These are phyloP conservation scores for Diplodia corticola DNA, from an alignment of 2,329 filamentous ascomycete species.

Conservation along the genomic window DNA sequence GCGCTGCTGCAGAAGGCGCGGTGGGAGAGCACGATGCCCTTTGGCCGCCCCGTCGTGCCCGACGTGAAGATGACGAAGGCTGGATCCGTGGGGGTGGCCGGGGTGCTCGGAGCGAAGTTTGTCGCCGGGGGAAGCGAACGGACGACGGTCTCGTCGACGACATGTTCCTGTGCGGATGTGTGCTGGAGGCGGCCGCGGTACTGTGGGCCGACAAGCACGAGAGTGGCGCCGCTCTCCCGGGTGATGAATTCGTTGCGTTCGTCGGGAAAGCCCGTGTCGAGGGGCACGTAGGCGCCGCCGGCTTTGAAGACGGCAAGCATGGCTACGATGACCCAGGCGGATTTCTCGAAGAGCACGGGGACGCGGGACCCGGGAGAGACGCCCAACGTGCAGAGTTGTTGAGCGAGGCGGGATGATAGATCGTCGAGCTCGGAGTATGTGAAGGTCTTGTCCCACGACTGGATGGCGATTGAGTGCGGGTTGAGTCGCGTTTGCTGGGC, in stretches of 20 bases:
- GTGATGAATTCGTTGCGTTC: background rate
- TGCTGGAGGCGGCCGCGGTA: too few species aligned
- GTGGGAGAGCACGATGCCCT: constrained; percentile 37
- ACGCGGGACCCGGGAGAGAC: background rate
- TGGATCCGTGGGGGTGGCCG: background rate
- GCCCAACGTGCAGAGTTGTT: constrained; percentile 37
- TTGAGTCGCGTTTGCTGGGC: constrained; percentile 40
- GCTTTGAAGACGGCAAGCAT: constrained; percentile 42
- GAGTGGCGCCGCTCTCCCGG: background rate
- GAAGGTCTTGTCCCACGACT: constrained; percentile 53
- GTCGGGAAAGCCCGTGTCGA: constrained; percentile 29
- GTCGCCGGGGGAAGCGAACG: too few species aligned
- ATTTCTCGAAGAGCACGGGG: constrained; percentile 1
- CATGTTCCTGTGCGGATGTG: too few species aligned
- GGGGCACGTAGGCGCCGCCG: constrained; percentile 28
- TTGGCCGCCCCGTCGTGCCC: constrained; percentile 29
- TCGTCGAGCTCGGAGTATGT: constrained; percentile 50
- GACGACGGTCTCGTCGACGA: too few species aligned
- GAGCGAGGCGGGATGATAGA: constrained; percentile 36
- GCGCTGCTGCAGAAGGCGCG: constrained; percentile 33
- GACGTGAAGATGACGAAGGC: constrained; percentile 31
- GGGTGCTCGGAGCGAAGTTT: too few species aligned
- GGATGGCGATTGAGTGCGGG: constrained; percentile 47
- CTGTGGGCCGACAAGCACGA: background rate
- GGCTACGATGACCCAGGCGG: constrained; percentile 34